Base-by-base conservation (phyloP, 2,329 filamentous ascomycete species). In the Penicillium italicum region DNA sequence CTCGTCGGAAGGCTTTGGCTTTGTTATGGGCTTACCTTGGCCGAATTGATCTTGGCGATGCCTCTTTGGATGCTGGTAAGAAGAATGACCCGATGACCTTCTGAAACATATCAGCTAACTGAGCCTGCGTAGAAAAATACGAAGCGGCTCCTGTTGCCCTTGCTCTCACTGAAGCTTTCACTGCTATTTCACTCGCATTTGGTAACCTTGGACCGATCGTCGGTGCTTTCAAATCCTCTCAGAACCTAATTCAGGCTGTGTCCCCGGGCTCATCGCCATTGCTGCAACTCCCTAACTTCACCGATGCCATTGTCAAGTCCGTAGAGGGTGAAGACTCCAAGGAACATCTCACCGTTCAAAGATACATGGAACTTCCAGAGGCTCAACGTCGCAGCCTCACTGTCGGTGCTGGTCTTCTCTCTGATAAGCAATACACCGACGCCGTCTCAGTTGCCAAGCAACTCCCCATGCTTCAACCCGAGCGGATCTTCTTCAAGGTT, bases 401-500 rank as follows among this genome's bases (percentile, higher is more conserved):
- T 20, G 83, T 94, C 43, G 87, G 87, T 62, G 81, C 80, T 38
- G 80, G 80, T 38, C 85, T 93, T 38, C 78, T 99, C 36, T 86
- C 82, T 5, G 86, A 91, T 63, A 75, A 83, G 57, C 85, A 97
- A 72, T 96, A 96, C 75, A 79, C 84, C 61, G 82, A 86, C 40
- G 89, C 88, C 36, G 80, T 96, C 57, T 76, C 77, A 44, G 88
- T 97, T 30, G 92, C 91, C 28, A 85, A 85, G 65, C 90, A 97
- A 75, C 81, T 99, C 28, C 94, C 94, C 1, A 84, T 85, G 61
- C 81, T 99, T 53, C 84, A 89, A 55, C 85, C 99, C 11, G 90
- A 91, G 69, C 95, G 91, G 77, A 90, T 91, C 8, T 99, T 96
- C 77, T 99, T 99, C 85, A 99, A 99, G 80, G 95, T 99, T 43